A percentile compares a stretch with the other conserved stretches of the same genome.
Evolutionary conservation across 2,329 filamentous ascomycete species (phyloP).

Genomic region (Coleophoma crateriformis): DNA sequence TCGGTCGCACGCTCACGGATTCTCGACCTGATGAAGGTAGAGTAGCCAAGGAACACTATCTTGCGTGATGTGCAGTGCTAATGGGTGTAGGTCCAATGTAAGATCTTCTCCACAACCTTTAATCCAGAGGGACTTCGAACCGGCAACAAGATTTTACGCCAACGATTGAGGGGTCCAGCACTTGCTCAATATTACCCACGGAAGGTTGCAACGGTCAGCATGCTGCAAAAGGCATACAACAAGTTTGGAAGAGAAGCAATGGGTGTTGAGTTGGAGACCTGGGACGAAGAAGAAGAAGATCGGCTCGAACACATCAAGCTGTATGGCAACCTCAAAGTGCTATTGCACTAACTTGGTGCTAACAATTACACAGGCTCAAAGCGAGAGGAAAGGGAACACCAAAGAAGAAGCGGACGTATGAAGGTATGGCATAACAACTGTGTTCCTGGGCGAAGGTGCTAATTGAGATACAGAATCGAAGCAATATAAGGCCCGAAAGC

Average conservation of each 20-base stretch:
- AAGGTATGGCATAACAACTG: constrained; percentile 21
- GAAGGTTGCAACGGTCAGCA: constrained; percentile 54
- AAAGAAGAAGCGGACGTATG: constrained; percentile 75
- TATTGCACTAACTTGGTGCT: constrained; percentile 3
- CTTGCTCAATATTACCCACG: constrained; percentile 86
- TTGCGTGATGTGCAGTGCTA: neutral
- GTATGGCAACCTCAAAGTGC: constrained; percentile 30
- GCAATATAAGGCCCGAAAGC: constrained; percentile 40
- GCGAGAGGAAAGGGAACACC: constrained; percentile 80
- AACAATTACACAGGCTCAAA: constrained; percentile 52
- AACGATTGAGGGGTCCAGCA: constrained; percentile 78
- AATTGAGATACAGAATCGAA: constrained; percentile 31
- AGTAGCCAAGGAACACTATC: neutral
- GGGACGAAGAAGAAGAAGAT: constrained; percentile 73
- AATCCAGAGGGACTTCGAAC: constrained; percentile 79
- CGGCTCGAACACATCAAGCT: constrained; percentile 69
- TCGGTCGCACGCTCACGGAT: constrained; percentile 56
- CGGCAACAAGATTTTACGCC: constrained; percentile 88
- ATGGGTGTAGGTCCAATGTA: constrained; percentile 70
- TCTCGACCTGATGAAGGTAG: constrained; percentile 75
- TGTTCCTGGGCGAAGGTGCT: constrained; percentile 3
- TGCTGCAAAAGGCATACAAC: constrained; percentile 60
- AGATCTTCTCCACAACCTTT: constrained; percentile 84
- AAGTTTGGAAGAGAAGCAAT: constrained; percentile 38
- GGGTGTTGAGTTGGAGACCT: constrained; percentile 25